Conservation (phyloP, 2,329 filamentous ascomycete species). For the Fusarium sarcochroum region DNA sequence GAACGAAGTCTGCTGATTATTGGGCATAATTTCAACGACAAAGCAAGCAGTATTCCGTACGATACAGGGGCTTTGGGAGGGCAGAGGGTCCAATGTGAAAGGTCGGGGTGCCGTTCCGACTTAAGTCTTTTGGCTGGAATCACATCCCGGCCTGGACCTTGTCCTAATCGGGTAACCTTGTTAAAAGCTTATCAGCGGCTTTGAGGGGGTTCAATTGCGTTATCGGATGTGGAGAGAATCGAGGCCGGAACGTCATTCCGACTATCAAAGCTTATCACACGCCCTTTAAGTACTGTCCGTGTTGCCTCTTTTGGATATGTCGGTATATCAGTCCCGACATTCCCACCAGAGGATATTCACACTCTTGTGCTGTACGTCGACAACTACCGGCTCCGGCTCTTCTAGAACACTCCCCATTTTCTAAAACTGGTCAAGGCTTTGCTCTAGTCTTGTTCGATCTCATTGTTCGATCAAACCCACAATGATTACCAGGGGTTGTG, state of each 20-base stretch:
- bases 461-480: not conserved
- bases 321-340: conserved; percentile 30
- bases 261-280: conserved; percentile 6
- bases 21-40: conserved; percentile 25
- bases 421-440: not conserved
- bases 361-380: not conserved
- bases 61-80: not conserved
- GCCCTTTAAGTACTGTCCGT: not conserved
- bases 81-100: not conserved
- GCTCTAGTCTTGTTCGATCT: not conserved
- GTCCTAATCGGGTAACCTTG: conserved; percentile 27
- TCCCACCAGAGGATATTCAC: not conserved
- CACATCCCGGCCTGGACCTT: conserved; percentile 8
- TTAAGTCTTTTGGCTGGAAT: conserved; percentile 26
- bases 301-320: not conserved
- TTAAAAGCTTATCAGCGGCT: conserved; percentile 30
- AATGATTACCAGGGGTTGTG: not conserved
- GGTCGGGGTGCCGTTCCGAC: conserved; percentile 46
- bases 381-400: not conserved
- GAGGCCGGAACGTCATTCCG: conserved; percentile 19
- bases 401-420: not conserved
- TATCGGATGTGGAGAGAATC: conserved; percentile 22
- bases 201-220: conserved; percentile 14
- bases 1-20: conserved; percentile 18
- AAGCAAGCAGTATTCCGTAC: not conserved